Conservation (phyloP, 2,329 filamentous ascomycete genomes). For the Cordyceps cicadae region DNA sequence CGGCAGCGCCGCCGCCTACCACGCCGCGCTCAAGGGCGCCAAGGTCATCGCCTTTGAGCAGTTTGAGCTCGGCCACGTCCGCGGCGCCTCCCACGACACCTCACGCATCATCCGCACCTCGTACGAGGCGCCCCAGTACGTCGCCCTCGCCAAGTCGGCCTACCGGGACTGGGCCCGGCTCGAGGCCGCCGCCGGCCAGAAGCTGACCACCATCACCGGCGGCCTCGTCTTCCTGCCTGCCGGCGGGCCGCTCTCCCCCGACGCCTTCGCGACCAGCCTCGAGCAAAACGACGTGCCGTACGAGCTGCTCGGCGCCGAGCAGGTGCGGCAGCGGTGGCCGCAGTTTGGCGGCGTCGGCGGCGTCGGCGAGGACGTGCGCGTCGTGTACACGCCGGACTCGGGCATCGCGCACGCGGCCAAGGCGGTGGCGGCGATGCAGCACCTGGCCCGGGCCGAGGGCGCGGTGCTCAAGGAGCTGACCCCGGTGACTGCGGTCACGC, state of each 20-base stretch:
- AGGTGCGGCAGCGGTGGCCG: slow-evolving; percentile 17
- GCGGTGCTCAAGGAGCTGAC: slow-evolving; percentile 11
- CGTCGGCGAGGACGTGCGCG: slow-evolving; percentile 12
- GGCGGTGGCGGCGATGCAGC: slow-evolving; percentile 13
- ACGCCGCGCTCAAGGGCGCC: slow-evolving; percentile 16
- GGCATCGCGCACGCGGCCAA: slow-evolving; percentile 16
- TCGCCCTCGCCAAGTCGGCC: slow-evolving; percentile 17
- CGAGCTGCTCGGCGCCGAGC: slow-evolving; percentile 14
- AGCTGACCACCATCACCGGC: slow-evolving; percentile 18
- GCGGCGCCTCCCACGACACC: slow-evolving; percentile 20
- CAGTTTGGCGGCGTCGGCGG: slow-evolving; percentile 10
- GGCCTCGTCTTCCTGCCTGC: slow-evolving; percentile 19
- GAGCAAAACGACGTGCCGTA: slow-evolving; percentile 14
- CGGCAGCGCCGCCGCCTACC: slow-evolving; percentile 15
- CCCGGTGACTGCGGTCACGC: background rate
- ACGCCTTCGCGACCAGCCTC: background rate
- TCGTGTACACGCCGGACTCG: slow-evolving; percentile 19
- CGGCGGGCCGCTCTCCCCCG: background rate
- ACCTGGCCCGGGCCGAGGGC: slow-evolving; percentile 8
- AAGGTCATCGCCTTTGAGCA: slow-evolving; percentile 20
- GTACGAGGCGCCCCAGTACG: slow-evolving; percentile 18
- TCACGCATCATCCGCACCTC: slow-evolving; percentile 19
- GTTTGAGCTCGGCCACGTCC: slow-evolving; percentile 19
- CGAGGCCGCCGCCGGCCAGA: slow-evolving; percentile 14
- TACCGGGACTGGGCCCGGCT: slow-evolving; percentile 19